Evolutionary conservation across 768 basidiomycete species (phyloP), one percentile per base, ranked within the genome.

Genomic region (Podaxis sp.): DNA sequence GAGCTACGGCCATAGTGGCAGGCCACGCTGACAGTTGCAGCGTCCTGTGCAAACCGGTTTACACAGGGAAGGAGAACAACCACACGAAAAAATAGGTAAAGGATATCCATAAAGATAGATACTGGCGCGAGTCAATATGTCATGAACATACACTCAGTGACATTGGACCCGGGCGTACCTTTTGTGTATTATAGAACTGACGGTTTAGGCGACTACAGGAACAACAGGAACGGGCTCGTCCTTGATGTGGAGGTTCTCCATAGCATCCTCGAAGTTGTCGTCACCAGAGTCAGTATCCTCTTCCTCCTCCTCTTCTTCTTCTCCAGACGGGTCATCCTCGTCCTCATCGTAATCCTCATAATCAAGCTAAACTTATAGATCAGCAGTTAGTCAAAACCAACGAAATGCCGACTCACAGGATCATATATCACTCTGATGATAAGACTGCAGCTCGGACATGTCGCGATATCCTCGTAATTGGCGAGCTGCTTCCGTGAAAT

Each of bases 361-460:
- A 70, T 94, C 94, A 62, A 94, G 85, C 91, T 94, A 22, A 25
- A 62, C 41, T 2, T 9, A 43, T 59, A 51, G 37, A 27, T 57
- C 43, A 64, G 64, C 56, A 61, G 59, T 4, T 50, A 47, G 55
- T n/a, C 17, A 17, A 2, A 64, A 59, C 27, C 65, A 40, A 61
- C 41, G 43, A 51, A 64, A 58, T 49, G 38, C 59, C 65, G 38
- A 84, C 92, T 70, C 71, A 98, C 96, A 53, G 94, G 96, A 73
- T 99, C 96, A 74, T 89, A 98, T 49, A 98, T 84, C 47, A 98
- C 91, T 59, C 96, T 80, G 55, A 98, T 93, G 36, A 98, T 83
- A 24, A 98, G 80, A 66, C 93, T 96, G 69, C 97, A 99, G 73
- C 93, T 96, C 0, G 97, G 97, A 78, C 97, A 98, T 55, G 85